Conservation (phyloP, 306 rosid genomes). For the Malus asiatica region DNA sequence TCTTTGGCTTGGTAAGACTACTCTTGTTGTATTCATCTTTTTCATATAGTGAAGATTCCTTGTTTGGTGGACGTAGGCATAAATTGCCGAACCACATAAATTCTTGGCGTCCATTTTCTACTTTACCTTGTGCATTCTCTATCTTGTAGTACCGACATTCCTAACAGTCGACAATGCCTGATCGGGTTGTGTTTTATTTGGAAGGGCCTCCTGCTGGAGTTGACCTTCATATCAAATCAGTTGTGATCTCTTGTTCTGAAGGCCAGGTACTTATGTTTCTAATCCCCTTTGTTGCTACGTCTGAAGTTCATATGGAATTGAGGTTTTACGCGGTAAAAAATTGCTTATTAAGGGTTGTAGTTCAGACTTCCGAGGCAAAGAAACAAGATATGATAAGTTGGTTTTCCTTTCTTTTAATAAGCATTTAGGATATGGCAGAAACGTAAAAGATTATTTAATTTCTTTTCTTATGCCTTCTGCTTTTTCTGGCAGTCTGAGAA, state of each 20-base stretch:
- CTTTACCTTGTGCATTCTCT: no score
- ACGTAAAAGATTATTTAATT: not conserved
- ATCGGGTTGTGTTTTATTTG: slow-evolving; percentile 57
- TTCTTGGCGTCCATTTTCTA: no score
- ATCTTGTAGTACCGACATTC: no score
- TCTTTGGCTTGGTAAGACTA: no score
- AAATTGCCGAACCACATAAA: no score
- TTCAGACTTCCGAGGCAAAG: not conserved
- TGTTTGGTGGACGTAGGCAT: no score
- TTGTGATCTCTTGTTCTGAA: slow-evolving; percentile 47
- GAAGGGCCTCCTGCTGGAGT: slow-evolving; percentile 92
- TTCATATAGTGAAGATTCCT: no score
- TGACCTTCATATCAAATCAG: slow-evolving; percentile 63
- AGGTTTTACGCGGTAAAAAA: not conserved
- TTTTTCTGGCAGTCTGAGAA: slow-evolving; percentile 15
- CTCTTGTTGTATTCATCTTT: no score
- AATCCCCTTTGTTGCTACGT: not conserved
- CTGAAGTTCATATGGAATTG: not conserved
- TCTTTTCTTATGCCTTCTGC: not conserved
- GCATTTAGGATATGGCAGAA: not conserved
- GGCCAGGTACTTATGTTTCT: slow-evolving; percentile 32
- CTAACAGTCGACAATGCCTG: slow-evolving; percentile 51
- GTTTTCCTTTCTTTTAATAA: not conserved
- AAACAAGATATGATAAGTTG: not conserved
- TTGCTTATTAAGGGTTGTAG: not conserved